Evolutionary conservation across 352 stramenopile genomes (phyloP).

Genomic region (Phytophthora megakarya): DNA sequence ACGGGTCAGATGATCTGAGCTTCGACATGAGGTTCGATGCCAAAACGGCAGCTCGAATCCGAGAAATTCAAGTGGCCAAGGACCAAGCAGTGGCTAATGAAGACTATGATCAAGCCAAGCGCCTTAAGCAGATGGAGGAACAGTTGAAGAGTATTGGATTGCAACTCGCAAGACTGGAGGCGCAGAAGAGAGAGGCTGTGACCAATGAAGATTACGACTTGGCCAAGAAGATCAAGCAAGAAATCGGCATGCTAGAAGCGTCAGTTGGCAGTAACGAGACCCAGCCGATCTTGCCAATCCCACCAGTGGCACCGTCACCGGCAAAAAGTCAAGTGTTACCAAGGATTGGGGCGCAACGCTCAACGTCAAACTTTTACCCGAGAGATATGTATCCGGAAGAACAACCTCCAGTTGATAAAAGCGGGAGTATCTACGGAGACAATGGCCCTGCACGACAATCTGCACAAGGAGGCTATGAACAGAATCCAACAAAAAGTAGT

Average conservation of each 20-base stretch:
- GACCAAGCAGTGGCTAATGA: conserved; percentile 85
- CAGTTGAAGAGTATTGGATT: conserved; percentile 90
- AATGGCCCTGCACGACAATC: conserved; percentile 25
- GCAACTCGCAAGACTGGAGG: conserved; percentile 86
- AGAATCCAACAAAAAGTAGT: conserved; percentile 23
- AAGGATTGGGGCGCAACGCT: conserved; percentile 37
- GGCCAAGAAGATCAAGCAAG: conserved; percentile 90
- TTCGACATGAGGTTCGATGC: conserved; percentile 91
- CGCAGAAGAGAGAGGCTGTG: conserved; percentile 89
- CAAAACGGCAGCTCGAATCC: conserved; percentile 86
- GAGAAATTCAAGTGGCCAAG: conserved; percentile 89
- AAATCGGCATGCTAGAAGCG: conserved; percentile 76
- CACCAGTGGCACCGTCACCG: conserved; percentile 22
- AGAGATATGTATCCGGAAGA: conserved; percentile 73
- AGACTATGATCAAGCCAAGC: conserved; percentile 91
- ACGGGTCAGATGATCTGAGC: conserved; percentile 54
- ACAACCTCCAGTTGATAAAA: conserved; percentile 18
- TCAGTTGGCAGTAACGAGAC: conserved; percentile 64
- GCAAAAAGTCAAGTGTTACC: conserved; percentile 55
- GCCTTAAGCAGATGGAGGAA: conserved; percentile 85
- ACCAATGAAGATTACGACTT: conserved; percentile 92
- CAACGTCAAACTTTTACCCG: conserved; percentile 61
- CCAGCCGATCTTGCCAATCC: conserved; percentile 56
- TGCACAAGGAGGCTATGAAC: conserved; percentile 16
- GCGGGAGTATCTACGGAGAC: conserved; percentile 18